Base-by-base conservation (phyloP, 176 grass and related monocot species). In the Zea luxurians region DNA sequence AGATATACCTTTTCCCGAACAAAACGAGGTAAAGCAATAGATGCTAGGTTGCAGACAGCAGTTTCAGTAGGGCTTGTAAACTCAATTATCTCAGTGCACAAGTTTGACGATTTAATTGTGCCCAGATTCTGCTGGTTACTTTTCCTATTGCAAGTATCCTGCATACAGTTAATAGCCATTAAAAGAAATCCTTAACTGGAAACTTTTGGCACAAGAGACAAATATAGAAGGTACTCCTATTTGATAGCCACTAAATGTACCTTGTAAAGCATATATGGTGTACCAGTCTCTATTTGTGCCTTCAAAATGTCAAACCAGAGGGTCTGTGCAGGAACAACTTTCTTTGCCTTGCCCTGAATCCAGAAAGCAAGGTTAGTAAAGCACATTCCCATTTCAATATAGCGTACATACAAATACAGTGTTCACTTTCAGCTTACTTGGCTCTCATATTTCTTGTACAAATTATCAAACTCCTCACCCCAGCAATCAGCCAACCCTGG, bases 251-350 rank as follows among this genome's bases (percentile, higher is more conserved):
- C 27, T 27, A 27, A 27, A 27, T 27, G 27, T 27, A 40, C 38
- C 96, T 99, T 99, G 66, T 91, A 99, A 48, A 99, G 96, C 96
- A 99, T 99, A 77, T 99, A 99, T 2, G 96, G 96, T 42, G 96
- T 99, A 61, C 96, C 96, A 77, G 96, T 99, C 75, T 99, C 92
- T 81, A 99, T 96, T 72, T 99, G 96, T 77, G 96, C 90, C 84
- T 99, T 99, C 62, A 96, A 82, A 83, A 99, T 90, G 15, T 99
- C 96, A 79, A 99, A 99, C 96, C 96, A 99, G 10, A 99, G 83
- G 70, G 70, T 79, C 84, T 99, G 96, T 17, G 96, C 96, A 46
- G 92, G 53, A 76, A 99, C 86, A 65, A 88, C 48, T 83, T 96
- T 99, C 77, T 99, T 99, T 4, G 96, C 92, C 53, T 99, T 99